Evolutionary conservation across 169 alveolate genomes (phyloP).

Genomic region (Besnoitia besnoiti): DNA sequence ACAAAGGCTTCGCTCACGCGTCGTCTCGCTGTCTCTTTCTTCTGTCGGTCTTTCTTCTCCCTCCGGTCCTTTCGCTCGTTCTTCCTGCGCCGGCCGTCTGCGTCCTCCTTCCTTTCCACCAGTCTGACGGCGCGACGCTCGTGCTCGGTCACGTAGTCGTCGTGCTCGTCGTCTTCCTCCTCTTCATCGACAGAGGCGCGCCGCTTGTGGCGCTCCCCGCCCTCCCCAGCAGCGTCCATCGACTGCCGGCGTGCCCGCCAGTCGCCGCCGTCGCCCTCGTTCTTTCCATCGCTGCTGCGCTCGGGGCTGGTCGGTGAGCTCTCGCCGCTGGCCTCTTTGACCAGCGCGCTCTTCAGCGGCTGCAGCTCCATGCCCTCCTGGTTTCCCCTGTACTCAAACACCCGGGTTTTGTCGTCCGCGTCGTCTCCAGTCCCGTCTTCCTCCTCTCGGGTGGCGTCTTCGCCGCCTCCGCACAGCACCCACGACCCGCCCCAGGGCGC

Average conservation of each 20-base stretch:
- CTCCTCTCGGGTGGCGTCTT: slow-evolving; percentile 27
- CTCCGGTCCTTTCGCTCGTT: not conserved
- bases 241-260: not conserved
- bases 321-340: not conserved
- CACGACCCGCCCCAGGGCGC: slow-evolving; percentile 8
- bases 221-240: not conserved
- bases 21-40: not conserved
- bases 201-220: not conserved
- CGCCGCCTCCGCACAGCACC: slow-evolving; percentile 20
- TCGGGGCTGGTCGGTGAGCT: not conserved
- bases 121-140: not conserved
- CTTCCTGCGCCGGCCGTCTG: not conserved
- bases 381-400: not conserved
- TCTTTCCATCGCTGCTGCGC: not conserved
- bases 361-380: slow-evolving; percentile 8
- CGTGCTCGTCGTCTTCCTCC: not conserved
- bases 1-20: not conserved
- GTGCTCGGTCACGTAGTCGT: not conserved
- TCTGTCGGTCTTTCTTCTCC: not conserved
- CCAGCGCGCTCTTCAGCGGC: not conserved
- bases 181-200: not conserved
- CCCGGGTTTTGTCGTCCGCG: not conserved
- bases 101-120: not conserved
- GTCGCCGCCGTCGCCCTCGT: not conserved
- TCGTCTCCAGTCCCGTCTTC: slow-evolving; percentile 14